Base-by-base conservation (phyloP, 768 basidiomycete species). In the Peribolospora baueri region DNA sequence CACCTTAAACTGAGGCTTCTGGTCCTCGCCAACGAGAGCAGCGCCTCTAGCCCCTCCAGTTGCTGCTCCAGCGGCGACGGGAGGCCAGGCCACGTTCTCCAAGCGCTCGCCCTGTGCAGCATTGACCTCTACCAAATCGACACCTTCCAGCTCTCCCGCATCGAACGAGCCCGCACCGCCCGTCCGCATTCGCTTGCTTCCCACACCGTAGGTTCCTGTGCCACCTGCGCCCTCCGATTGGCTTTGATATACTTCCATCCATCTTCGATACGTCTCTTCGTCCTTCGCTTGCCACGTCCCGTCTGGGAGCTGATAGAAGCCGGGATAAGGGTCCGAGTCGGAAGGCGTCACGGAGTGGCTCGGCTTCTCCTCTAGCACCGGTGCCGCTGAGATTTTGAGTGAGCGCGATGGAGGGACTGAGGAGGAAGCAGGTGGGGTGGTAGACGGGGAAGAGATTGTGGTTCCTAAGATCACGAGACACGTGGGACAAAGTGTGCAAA, bases 271-370 rank as follows among this genome's bases (percentile, higher is more conserved):
- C 45, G 60, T 56, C 42, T 64, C 72, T 0, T 75, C 67, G 52
- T 87, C 82, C 62, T 86, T 73, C 0, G 78, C 76, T 37, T 76
- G 80, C 78, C 84, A 90, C 42, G 73, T 67, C 13, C 85, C 85
- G 5, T 82, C 80, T 0, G 85, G 83, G 14, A 81, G 73, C 54
- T 80, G 78, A 61, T 87, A 86, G 69, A 87, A 88, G 5, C 85
- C 85, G 0, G 25, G 25, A 25, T 25, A 25, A 25, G 25, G 25
- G 25, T 25, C 25, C 25, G 25, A 25, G 25, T 25, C 25, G 25
- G 25, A 25, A 25, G 25, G 25, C 25, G 25, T 25, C 25, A 25
- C 25, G 25, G 25, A 25, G 25, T 25, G 25, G 25, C 25, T 25
- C 25, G 25, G 25, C 25, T 25, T 25, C 25, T 25, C 25, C 25